Percentiles rank a stretch among this genome's conserved stretches.
These are phyloP conservation scores for Phaeosphaeriaceae sp. DNA, from an alignment of 2,329 filamentous ascomycete genomes.

Conservation along the genomic window DNA sequence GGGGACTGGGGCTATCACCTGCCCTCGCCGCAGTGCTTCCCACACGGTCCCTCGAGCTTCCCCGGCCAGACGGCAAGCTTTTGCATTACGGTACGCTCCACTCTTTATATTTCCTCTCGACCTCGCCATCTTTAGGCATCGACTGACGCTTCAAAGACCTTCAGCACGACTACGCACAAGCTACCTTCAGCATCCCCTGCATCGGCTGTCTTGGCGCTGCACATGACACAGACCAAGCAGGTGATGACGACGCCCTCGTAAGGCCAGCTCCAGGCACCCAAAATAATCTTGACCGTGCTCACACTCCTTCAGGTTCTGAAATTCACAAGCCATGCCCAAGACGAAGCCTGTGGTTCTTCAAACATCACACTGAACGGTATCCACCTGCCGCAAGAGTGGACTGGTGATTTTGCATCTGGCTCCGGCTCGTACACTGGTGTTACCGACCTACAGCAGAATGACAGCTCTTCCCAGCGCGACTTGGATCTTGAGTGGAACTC, in stretches of 20 bases:
- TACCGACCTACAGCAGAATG: slow-evolving; percentile 42
- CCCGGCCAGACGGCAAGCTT: slow-evolving; percentile 27
- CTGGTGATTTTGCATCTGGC: slow-evolving; percentile 46
- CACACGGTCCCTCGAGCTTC: slow-evolving; percentile 17
- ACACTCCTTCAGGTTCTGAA: slow-evolving; percentile 51
- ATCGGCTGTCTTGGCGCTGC: slow-evolving; percentile 50
- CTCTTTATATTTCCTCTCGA: slow-evolving; percentile 24
- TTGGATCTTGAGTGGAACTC: slow-evolving; percentile 50
- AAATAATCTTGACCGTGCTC: slow-evolving; percentile 30
- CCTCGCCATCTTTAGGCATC: slow-evolving; percentile 43
- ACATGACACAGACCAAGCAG: slow-evolving; percentile 37
- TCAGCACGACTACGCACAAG: slow-evolving; percentile 47
- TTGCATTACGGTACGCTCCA: slow-evolving; percentile 40
- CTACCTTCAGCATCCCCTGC: slow-evolving; percentile 54
- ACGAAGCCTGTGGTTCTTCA: slow-evolving; percentile 47
- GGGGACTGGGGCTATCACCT: slow-evolving; percentile 24
- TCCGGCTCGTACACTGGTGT: slow-evolving; percentile 41
- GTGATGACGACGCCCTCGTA: slow-evolving; percentile 52
- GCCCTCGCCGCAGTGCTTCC: slow-evolving; percentile 39
- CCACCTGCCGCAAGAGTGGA: slow-evolving; percentile 48
- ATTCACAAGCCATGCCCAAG: slow-evolving; percentile 49
- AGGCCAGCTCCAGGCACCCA: slow-evolving; percentile 47
- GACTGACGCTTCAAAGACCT: slow-evolving; percentile 41
- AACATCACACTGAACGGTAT: slow-evolving; percentile 55
- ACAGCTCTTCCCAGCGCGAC: slow-evolving; percentile 43